These are phyloP conservation scores for Exserohilum turcica DNA, from an alignment of 2,329 filamentous ascomycete species.

Conservation along the genomic window DNA sequence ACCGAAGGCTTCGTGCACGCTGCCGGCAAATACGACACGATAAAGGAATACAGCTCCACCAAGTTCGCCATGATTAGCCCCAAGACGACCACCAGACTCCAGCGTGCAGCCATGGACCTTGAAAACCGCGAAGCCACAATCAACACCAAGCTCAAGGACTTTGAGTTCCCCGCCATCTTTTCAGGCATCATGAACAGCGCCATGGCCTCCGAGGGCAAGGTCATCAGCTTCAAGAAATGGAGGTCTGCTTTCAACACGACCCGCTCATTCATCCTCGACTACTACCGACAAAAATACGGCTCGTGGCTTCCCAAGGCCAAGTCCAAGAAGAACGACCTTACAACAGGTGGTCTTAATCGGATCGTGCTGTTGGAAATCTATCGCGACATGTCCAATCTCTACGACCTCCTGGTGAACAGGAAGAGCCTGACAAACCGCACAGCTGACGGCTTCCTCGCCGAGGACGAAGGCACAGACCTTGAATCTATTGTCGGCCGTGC, in stretches of 20 bases:
- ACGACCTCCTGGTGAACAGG: constrained; percentile 86
- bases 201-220: constrained; percentile 74
- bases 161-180: constrained; percentile 90
- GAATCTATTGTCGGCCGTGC: constrained; percentile 68
- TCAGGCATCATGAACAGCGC: constrained; percentile 85
- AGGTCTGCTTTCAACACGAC: constrained; percentile 74
- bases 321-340: constrained; percentile 89
- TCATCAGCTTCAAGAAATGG: constrained; percentile 85
- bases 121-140: constrained; percentile 72
- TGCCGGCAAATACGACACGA: constrained; percentile 79
- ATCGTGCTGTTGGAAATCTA: constrained; percentile 82
- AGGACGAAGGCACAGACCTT: constrained; percentile 57
- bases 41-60: constrained; percentile 70
- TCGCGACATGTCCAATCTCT: constrained; percentile 81
- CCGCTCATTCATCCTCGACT: constrained; percentile 71
- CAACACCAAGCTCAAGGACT: constrained; percentile 76
- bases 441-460: constrained; percentile 68
- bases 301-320: constrained; percentile 88
- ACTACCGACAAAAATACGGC: constrained; percentile 72
- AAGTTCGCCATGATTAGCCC: constrained; percentile 73
- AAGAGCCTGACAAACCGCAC: constrained; percentile 77
- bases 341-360: constrained; percentile 84
- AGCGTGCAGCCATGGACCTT: constrained; percentile 80
- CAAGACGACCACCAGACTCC: constrained; percentile 77
- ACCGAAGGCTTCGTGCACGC: constrained; percentile 91